Conservation (phyloP, 345 rosid species). For the Kernera saxatilis region DNA sequence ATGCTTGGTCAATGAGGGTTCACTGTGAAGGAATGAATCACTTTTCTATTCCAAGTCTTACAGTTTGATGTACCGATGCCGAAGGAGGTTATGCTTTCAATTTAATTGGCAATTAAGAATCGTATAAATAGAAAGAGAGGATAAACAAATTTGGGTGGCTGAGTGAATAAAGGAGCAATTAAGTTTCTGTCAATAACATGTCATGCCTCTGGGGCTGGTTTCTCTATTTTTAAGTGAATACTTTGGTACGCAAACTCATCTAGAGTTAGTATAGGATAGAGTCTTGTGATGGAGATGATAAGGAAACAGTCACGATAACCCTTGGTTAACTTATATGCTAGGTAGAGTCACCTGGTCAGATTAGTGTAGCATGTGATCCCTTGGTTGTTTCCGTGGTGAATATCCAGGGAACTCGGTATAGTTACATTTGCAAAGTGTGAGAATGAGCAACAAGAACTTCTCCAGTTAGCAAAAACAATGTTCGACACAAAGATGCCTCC, state of each 20-base stretch:
- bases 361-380: not conserved
- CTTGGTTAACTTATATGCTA: not conserved
- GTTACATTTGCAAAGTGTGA: constrained; percentile 48
- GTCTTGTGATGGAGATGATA: not conserved
- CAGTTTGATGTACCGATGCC: not conserved
- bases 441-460: constrained; percentile 67
- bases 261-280: not conserved
- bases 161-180: no score
- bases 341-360: constrained; percentile 5
- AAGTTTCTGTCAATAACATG: no score
- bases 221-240: no score
- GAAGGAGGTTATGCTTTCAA: no score
- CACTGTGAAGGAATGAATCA: no score
- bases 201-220: no score
- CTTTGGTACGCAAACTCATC: not conserved
- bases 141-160: no score
- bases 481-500: constrained; percentile 88
- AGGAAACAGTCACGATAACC: not conserved
- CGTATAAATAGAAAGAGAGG: no score
- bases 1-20: no score
- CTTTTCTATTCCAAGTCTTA: no score
- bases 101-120: no score
- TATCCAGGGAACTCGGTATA: constrained; percentile 81
- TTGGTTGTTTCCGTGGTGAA: constrained; percentile 4
- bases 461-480: constrained; percentile 75